Base-by-base conservation (phyloP, 2,329 filamentous ascomycete genomes). In the Trichoderma arundinaceum region DNA sequence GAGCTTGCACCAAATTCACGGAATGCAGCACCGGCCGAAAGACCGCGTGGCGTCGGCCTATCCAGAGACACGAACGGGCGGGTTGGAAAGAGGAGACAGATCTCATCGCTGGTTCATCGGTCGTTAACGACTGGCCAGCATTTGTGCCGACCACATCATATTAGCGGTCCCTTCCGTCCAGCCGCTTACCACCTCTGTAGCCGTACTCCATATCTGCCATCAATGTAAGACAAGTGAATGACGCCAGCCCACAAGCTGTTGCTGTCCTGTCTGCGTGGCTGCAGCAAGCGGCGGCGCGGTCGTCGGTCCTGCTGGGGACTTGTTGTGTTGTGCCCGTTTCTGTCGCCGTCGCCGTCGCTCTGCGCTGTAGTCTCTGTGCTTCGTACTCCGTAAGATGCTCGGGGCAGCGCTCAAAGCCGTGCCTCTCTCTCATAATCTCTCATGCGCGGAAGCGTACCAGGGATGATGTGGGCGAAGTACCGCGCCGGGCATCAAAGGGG, bases 131-230 rank as follows among this genome's bases (percentile, higher is more conserved):
- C 46, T 51, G 53, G 63, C 53, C 54, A 59, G 46, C 44, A 28
- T 65, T 49, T 49, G 35, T 44, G 56, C 64, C 64, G 64, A 46
- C 64, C 48, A 54, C 49, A 41, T 53, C 44, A 54, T 60, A 62
- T 62, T 52, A 61, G 54, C 64, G 64, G 64, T 60, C 64, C 56
- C 54, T 65, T 65, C 64, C 64, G 64, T 65, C 64, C 54, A 65
- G 56, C 64, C 56, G 64, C 63, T 59, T 64, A 44, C 60, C 49
- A 64, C 41, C 33, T 38, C 19, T 22, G 43, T 48, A 13, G 28
- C 10, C 51, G 51, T 35, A 41, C 15, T 38, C 49, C 49, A 38
- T 19, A 38, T 53, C 49, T 53, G 49, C 46, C 46, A 28, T 51
- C 33, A 9, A 17, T 61, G 46, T 52, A 43, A 61, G 58, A 52